A percentile compares a stretch with the other conserved stretches of the same genome.
phyloP scores from a whole-genome alignment of 495 filamentous ascomycete species.

The Neurospora sp. region DNA sequence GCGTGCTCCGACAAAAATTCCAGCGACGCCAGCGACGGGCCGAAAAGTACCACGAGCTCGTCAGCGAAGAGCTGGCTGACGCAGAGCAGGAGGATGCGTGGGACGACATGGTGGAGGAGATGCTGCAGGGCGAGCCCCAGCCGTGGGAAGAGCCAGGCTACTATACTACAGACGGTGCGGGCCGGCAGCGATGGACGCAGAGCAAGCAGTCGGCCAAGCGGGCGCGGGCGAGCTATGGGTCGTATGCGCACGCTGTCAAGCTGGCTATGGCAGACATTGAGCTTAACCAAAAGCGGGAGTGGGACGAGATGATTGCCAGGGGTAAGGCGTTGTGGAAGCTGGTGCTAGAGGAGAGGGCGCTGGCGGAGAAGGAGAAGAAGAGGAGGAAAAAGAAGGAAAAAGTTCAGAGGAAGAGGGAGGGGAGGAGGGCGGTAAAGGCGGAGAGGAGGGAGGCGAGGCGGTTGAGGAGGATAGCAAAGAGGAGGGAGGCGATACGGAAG shows the following conservation, averaged over 20 bases:
- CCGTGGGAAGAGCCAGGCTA: background rate
- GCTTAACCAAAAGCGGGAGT: constrained; percentile 9
- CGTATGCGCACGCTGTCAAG: background rate
- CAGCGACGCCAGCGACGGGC: constrained; percentile 28
- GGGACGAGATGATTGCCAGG: constrained; percentile 23
- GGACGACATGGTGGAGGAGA: constrained; percentile 13
- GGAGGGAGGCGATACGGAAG: background rate
- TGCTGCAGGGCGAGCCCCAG: constrained; percentile 18
- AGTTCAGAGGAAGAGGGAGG: constrained; percentile 6
- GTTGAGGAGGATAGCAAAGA: background rate
- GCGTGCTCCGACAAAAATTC: constrained; percentile 45
- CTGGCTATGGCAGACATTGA: constrained; percentile 9
- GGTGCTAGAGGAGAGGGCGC: constrained; percentile 33
- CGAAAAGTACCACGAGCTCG: constrained; percentile 17
- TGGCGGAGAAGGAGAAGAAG: constrained; percentile 32
- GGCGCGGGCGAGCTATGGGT: constrained; percentile 2
- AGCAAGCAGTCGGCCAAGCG: constrained; percentile 12
- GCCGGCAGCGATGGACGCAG: background rate
- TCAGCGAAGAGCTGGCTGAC: constrained; percentile 1
- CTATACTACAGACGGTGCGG: background rate
- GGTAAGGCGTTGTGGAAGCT: constrained; percentile 38
- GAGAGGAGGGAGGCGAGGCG: background rate
- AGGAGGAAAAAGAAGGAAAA: background rate
- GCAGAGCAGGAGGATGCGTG: constrained; percentile 2
- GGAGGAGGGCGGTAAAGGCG: constrained; percentile 1